These are phyloP conservation scores for Pseudonitzschia multistriata DNA, from an alignment of 108 stramenopile genomes.

Conservation along the genomic window DNA sequence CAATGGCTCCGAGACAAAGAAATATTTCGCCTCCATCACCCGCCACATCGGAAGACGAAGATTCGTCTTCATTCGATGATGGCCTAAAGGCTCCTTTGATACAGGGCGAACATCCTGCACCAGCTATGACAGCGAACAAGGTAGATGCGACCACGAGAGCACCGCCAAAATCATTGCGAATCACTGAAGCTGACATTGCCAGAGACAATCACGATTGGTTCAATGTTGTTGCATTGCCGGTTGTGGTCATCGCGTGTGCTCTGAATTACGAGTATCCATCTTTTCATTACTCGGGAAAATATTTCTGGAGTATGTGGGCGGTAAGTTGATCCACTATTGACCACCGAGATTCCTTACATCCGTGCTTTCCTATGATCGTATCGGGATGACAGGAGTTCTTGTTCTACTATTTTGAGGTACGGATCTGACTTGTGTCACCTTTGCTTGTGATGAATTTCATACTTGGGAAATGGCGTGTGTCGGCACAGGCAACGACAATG, in stretches of 20 bases:
- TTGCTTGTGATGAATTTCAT: no score
- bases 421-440: no score
- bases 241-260: slow-evolving; percentile 5
- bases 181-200: slow-evolving; percentile 56
- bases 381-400: not conserved
- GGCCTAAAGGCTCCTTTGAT: not conserved
- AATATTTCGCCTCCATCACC: not conserved
- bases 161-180: slow-evolving; percentile 3
- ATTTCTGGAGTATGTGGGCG: slow-evolving; percentile 45
- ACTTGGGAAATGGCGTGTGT: not conserved
- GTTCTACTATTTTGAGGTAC: slow-evolving; percentile 21
- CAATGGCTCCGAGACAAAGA: slow-evolving; percentile 15
- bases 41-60: slow-evolving; percentile 2
- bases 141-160: not conserved
- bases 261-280: slow-evolving; percentile 14
- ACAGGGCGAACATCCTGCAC: not conserved
- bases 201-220: slow-evolving; percentile 71
- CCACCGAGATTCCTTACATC: no score
- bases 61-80: slow-evolving; percentile 6
- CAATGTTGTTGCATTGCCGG: slow-evolving; percentile 64
- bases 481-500: slow-evolving; percentile 36
- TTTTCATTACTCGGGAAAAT: slow-evolving; percentile 15
- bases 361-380: not conserved
- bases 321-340: slow-evolving; percentile 12
- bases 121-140: not conserved